Conservation (phyloP, 2,329 filamentous ascomycete species). For the Hymenotorrendiella dingleyae region DNA sequence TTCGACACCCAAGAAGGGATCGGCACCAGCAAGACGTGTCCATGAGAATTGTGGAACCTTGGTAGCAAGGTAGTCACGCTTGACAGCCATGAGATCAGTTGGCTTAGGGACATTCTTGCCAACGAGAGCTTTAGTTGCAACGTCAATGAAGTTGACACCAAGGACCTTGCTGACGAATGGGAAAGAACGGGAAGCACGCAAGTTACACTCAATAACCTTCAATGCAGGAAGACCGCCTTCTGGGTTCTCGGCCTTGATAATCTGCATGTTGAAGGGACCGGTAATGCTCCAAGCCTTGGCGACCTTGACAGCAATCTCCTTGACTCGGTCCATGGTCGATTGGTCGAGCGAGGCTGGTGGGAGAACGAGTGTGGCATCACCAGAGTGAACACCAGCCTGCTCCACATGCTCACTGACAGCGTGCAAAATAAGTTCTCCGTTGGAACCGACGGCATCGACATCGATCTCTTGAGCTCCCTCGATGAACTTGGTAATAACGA, state of each 20-base stretch:
- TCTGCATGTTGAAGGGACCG: conserved; percentile 99
- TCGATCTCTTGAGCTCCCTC: conserved; percentile 96
- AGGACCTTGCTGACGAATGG: conserved; percentile 97
- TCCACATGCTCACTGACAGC: conserved; percentile 95
- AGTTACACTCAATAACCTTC: conserved; percentile 98
- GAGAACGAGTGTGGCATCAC: conserved; percentile 90
- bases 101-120: conserved; percentile 79
- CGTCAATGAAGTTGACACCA: conserved; percentile 92
- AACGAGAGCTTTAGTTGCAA: conserved; percentile 87
- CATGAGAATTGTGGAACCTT: conserved; percentile 99
- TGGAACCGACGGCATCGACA: conserved; percentile 83
- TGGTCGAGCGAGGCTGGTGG: conserved; percentile 78
- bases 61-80: conserved; percentile 89
- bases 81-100: conserved; percentile 78
- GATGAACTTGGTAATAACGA: conserved; percentile 98
- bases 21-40: conserved; percentile 94
- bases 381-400: conserved; percentile 95
- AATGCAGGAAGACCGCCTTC: conserved; percentile 70
- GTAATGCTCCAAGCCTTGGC: conserved; percentile 96
- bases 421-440: conserved; percentile 82
- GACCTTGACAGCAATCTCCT: conserved; percentile 94
- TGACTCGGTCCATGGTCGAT: conserved; percentile 74
- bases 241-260: conserved; percentile 83
- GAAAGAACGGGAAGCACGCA: conserved; percentile 95
- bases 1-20: conserved; percentile 96